These are phyloP conservation scores for Ophiocordyceps sinensis DNA, from an alignment of 2,329 filamentous ascomycete species.

Conservation along the genomic window DNA sequence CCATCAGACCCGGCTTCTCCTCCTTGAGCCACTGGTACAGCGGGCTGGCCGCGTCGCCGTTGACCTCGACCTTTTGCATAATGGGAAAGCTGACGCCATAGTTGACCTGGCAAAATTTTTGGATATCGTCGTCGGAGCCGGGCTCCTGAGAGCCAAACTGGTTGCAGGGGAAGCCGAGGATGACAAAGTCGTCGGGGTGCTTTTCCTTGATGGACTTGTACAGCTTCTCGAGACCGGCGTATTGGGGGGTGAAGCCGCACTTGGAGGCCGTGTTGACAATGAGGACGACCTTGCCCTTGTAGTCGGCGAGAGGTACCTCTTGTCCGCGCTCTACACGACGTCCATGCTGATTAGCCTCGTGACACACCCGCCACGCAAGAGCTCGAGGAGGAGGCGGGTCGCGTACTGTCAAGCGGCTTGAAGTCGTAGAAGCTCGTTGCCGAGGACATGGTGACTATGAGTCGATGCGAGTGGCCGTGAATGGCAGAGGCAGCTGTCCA, in stretches of 20 bases:
- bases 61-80: slow-evolving; percentile 85
- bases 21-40: slow-evolving; percentile 49
- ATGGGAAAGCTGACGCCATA: slow-evolving; percentile 86
- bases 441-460: slow-evolving; percentile 20
- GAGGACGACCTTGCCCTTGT: slow-evolving; percentile 86
- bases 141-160: slow-evolving; percentile 91
- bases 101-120: slow-evolving; percentile 80
- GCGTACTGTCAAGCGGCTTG: slow-evolving; percentile 61
- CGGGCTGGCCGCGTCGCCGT: slow-evolving; percentile 68
- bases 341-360: neutral
- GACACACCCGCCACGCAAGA: neutral
- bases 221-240: slow-evolving; percentile 75
- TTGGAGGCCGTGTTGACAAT: slow-evolving; percentile 97
- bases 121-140: slow-evolving; percentile 65
- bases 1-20: slow-evolving; percentile 68
- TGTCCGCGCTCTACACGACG: slow-evolving; percentile 37
- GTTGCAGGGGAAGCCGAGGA: slow-evolving; percentile 97
- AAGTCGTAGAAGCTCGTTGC: slow-evolving; percentile 60
- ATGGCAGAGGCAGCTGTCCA: neutral
- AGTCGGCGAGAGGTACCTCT: slow-evolving; percentile 52
- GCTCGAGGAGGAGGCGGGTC: neutral
- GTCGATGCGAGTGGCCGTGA: neutral
- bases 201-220: slow-evolving; percentile 63
- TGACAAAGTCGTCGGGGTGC: slow-evolving; percentile 62
- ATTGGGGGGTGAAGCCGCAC: slow-evolving; percentile 97